Evolutionary conservation across 1,284 basidiomycete genomes (phyloP), one percentile per base, ranked within the genome.

Genomic region (Salmacisia buchloeana): DNA sequence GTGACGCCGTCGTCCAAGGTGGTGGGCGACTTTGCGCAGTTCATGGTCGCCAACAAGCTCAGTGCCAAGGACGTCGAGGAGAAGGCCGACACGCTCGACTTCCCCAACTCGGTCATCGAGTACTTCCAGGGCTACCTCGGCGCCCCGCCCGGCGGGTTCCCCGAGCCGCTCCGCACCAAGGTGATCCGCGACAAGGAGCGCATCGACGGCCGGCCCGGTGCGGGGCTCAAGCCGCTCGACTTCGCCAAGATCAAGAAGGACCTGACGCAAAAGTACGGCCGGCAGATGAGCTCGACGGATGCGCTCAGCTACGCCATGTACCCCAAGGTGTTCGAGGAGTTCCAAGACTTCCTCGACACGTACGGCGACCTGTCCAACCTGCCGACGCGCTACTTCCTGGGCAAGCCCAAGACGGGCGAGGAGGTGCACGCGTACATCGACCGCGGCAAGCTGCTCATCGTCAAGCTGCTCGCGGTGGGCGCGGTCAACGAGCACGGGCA

Each of bases 1-100:
- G 94, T 98, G 74, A 99, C 96, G 27, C 96, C 96, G 39, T 97
- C 96, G 23, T 98, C 96, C 65, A 97, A 98, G 84, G 92, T 97
- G 59, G 94, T 98, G 62, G 96, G 96, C 56, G 96, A 99, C 84
- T 94, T 99, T 82, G 96, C 96, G 31, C 82, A 82, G 70, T 97
- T 92, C 88, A 94, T 98, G 92, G 94, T 93, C 39, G 91, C 92
- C 70, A 97, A 98, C 84, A 87, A 88, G 72, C 85, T 97, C 63
- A 85, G 87, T 61, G 91, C 91, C 81, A 83, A 90, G 76, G 90
- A 97, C 69, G 92, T 98, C 49, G 80, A 93, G 66, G 87, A 88
- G 34, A 86, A 88, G 60, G 96, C 94, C 58, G 88, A 90, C 62
- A 86, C 87, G 68, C 88, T 98, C 72, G 96, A 99, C 83, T 97